These are phyloP conservation scores for Cynara cardunculus DNA, from an alignment of 129 eudicot species.

Conservation along the genomic window DNA sequence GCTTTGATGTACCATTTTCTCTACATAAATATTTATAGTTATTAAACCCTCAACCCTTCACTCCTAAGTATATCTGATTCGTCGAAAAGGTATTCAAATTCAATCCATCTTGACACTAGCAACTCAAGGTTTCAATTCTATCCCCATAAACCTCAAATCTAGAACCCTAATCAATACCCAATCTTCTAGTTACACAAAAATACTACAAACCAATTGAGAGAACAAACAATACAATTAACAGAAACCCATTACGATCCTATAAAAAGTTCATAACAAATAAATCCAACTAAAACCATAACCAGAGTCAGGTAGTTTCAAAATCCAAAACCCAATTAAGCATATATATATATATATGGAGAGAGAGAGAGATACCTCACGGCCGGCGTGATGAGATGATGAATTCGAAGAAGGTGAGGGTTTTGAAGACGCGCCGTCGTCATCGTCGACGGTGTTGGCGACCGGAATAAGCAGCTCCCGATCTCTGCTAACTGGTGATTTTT, in stretches of 20 bases:
- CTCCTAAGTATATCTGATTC: background rate
- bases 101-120: constrained; percentile 9
- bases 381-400: constrained; percentile 71
- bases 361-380: constrained; percentile 59
- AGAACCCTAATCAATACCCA: constrained; percentile 7
- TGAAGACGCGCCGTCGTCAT: constrained; percentile 37
- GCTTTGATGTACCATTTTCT: background rate
- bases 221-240: background rate
- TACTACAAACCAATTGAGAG: background rate
- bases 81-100: background rate
- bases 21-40: no score
- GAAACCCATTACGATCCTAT: background rate
- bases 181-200: background rate
- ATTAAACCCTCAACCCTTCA: background rate
- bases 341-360: background rate
- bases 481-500: constrained; percentile 56
- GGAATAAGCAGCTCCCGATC: constrained; percentile 95
- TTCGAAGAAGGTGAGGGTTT: constrained; percentile 60
- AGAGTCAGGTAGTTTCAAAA: constrained; percentile 12
- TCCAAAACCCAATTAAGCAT: background rate
- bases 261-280: background rate
- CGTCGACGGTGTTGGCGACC: constrained; percentile 56
- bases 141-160: constrained; percentile 10
- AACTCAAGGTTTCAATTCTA: background rate
- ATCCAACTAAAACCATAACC: constrained; percentile 24